Conservation (phyloP, 2,329 filamentous ascomycete species). For the Didymella lethalis region DNA sequence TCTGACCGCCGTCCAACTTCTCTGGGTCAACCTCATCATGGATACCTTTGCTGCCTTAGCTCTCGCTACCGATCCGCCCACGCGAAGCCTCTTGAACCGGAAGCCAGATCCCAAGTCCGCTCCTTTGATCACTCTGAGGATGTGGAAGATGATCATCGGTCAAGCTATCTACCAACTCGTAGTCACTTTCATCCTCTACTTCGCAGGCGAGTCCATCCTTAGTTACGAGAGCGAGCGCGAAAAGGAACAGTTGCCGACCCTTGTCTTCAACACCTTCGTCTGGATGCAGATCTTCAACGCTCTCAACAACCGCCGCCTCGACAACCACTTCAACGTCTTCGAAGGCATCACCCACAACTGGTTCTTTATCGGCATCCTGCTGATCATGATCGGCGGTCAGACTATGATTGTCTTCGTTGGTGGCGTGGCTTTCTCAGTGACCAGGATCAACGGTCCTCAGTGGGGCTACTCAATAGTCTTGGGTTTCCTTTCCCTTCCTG, state of each 20-base stretch:
- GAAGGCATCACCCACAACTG: constrained; percentile 84
- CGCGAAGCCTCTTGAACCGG: constrained; percentile 78
- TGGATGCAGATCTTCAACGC: constrained; percentile 99
- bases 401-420: constrained; percentile 90
- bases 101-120: constrained; percentile 80
- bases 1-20: constrained; percentile 85
- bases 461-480: constrained; percentile 90
- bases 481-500: constrained; percentile 82
- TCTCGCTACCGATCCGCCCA: constrained; percentile 88
- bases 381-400: constrained; percentile 88
- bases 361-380: constrained; percentile 88
- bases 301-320: constrained; percentile 93
- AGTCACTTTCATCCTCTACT: constrained; percentile 83
- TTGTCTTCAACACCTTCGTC: constrained; percentile 98
- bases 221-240: constrained; percentile 60
- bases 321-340: constrained; percentile 96
- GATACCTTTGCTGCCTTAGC: constrained; percentile 91
- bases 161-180: constrained; percentile 88
- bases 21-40: constrained; percentile 98
- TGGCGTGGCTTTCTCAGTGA: constrained; percentile 79
- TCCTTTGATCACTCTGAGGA: constrained; percentile 81
- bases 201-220: constrained; percentile 70
- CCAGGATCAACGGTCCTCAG: constrained; percentile 72
- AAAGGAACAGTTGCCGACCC: constrained; percentile 68
- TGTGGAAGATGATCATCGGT: constrained; percentile 99